Evolutionary conservation across 2,329 filamentous ascomycete genomes (phyloP).

Genomic region (Exserohilum turcica): DNA sequence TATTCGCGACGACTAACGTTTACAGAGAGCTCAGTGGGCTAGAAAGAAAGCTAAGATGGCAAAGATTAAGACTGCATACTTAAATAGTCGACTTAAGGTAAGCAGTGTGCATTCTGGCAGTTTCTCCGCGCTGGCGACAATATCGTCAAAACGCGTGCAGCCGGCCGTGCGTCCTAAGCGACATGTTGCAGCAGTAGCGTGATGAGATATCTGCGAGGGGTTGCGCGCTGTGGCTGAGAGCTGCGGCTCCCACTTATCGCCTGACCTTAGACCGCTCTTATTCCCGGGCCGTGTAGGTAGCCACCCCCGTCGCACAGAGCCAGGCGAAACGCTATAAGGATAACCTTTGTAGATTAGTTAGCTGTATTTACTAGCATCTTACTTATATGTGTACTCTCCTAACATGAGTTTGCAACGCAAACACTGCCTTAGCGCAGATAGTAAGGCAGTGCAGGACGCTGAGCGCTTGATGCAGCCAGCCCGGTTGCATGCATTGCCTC

Average conservation of each 20-base stretch:
- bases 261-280: neutral
- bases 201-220: too few relatives aligned
- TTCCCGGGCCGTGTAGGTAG: neutral
- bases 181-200: too few relatives aligned
- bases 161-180: too few relatives aligned
- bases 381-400: neutral
- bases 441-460: neutral
- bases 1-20: too few relatives aligned
- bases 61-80: too few relatives aligned
- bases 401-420: neutral
- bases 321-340: neutral
- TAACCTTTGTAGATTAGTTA: neutral
- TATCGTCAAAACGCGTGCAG: too few relatives aligned
- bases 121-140: too few relatives aligned
- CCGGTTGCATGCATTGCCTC: constrained; percentile 5
- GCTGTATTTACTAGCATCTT: neutral
- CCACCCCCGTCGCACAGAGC: neutral
- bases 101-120: too few relatives aligned
- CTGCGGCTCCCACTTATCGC: neutral
- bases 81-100: too few relatives aligned
- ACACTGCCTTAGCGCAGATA: neutral
- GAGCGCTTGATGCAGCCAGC: neutral
- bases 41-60: too few relatives aligned
- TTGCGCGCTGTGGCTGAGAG: neutral
- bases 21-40: too few relatives aligned